A percentile compares a stretch with the other conserved stretches of the same genome.
Evolutionary conservation across 2,329 filamentous ascomycete genomes (phyloP).

Genomic region (Aspergillus pseudoglaucus): DNA sequence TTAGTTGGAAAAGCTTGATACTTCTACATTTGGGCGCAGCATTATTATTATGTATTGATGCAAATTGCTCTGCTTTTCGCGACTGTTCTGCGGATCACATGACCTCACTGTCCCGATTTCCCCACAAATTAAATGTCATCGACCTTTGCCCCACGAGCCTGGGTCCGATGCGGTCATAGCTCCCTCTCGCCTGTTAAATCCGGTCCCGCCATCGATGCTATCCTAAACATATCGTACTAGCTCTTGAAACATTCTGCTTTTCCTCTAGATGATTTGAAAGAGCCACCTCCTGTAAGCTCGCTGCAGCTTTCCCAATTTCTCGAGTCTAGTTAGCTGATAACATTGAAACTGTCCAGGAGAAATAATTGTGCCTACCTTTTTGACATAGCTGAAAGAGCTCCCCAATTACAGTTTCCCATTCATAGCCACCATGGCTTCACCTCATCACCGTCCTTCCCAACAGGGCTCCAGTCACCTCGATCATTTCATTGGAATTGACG

Average conservation of each 20-base stretch:
- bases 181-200: background rate
- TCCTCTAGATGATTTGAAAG: no score
- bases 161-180: conserved; percentile 2
- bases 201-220: background rate
- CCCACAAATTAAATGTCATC: background rate
- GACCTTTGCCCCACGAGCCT: conserved; percentile 1
- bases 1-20: no score
- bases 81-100: background rate
- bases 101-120: background rate
- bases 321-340: background rate
- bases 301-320: background rate
- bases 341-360: background rate
- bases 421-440: conserved; percentile 23
- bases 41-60: background rate
- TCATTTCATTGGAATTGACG: conserved; percentile 81
- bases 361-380: background rate
- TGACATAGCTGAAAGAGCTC: background rate
- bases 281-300: no score
- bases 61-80: background rate
- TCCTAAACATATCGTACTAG: no score
- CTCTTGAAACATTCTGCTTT: no score
- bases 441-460: conserved; percentile 26
- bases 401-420: background rate
- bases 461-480: conserved; percentile 45
- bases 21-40: no score